phyloP scores from a whole-genome alignment of 805 yeast species.

The Pichia rugopelliculosa region DNA sequence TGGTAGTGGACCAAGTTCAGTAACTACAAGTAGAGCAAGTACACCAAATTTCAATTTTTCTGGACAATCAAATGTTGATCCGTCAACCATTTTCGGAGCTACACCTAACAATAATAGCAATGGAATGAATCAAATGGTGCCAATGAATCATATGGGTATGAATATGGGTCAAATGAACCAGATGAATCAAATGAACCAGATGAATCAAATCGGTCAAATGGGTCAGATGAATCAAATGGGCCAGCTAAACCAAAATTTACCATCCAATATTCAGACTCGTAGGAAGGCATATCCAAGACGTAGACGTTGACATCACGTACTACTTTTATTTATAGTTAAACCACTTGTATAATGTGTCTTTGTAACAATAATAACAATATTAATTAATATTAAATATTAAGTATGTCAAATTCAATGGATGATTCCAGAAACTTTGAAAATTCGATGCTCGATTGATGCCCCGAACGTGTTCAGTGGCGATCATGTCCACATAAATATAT shows the following conservation, averaged over 20 bases:
- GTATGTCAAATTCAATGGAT: background rate
- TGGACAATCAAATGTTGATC: slow-evolving; percentile 23
- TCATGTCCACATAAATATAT: background rate
- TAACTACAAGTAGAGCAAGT: slow-evolving; percentile 13
- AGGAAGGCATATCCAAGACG: background rate
- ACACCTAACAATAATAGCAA: background rate
- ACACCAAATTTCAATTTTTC: slow-evolving; percentile 29
- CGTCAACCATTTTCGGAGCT: slow-evolving; percentile 19
- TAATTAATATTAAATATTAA: too few species aligned
- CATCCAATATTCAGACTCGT: background rate
- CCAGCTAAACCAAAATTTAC: background rate
- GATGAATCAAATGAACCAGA: background rate
- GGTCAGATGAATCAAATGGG: background rate
- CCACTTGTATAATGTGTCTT: background rate
- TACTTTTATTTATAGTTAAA: background rate
- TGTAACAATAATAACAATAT: too few species aligned
- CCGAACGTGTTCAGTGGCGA: background rate
- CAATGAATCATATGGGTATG: too few species aligned
- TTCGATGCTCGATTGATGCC: background rate
- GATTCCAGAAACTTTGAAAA: background rate
- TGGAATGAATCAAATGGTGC: background rate
- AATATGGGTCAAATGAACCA: too few species aligned
- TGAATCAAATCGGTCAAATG: too few species aligned
- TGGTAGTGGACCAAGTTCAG: background rate
- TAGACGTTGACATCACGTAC: background rate